phyloP scores from a whole-genome alignment of 805 yeast species.

The Yarrowia sp. region DNA sequence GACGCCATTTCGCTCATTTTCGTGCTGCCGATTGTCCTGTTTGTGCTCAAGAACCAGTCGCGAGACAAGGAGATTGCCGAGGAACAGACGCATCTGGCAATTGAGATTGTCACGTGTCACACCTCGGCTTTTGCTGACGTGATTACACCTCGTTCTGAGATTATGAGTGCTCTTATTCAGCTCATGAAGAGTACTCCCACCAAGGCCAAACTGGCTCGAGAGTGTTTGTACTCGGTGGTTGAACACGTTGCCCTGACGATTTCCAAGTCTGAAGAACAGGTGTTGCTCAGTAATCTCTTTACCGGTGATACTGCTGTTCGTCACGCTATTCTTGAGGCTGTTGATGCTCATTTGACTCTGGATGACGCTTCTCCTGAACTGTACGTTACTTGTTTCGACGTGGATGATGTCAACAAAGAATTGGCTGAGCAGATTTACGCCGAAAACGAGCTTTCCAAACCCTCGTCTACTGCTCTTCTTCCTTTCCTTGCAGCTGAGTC shows the following conservation, averaged over 20 bases:
- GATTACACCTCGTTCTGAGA: slow-evolving; percentile 63
- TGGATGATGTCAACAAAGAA: slow-evolving; percentile 56
- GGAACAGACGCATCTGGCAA: slow-evolving; percentile 72
- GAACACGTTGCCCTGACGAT: slow-evolving; percentile 70
- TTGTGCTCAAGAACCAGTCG: slow-evolving; percentile 53
- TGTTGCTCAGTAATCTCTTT: slow-evolving; percentile 55
- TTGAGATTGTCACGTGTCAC: slow-evolving; percentile 62
- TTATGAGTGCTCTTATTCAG: slow-evolving; percentile 59
- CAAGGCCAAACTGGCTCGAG: slow-evolving; percentile 77
- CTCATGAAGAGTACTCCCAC: slow-evolving; percentile 65
- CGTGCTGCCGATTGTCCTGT: slow-evolving; percentile 67
- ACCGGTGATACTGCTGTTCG: slow-evolving; percentile 70
- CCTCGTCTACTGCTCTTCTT: slow-evolving; percentile 47
- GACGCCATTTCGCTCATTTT: slow-evolving; percentile 68
- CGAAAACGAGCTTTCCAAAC: slow-evolving; percentile 60
- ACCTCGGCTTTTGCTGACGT: slow-evolving; percentile 52
- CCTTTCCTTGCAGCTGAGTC: slow-evolving; percentile 52
- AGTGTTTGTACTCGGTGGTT: slow-evolving; percentile 71
- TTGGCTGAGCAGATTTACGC: slow-evolving; percentile 82
- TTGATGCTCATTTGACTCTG: slow-evolving; percentile 71
- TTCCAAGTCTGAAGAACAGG: slow-evolving; percentile 51
- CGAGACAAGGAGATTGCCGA: slow-evolving; percentile 76
- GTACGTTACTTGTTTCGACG: slow-evolving; percentile 76
- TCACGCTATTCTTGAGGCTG: slow-evolving; percentile 70
- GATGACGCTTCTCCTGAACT: slow-evolving; percentile 56